Evolutionary conservation across 1,284 basidiomycete genomes (phyloP).

Genomic region (Chondrostereum purpureum): DNA sequence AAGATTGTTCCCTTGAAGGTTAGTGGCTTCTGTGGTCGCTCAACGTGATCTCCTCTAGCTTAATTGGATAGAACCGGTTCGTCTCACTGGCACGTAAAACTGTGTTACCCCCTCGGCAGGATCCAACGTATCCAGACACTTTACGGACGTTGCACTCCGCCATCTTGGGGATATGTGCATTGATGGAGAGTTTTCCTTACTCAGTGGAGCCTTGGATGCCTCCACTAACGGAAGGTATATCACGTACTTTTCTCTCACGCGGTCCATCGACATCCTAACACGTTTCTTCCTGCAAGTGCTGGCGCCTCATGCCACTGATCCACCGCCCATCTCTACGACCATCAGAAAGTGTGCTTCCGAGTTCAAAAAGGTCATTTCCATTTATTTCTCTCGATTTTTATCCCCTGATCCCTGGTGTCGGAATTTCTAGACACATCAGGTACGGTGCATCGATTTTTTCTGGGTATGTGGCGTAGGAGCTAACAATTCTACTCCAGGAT

Average conservation of each 20-base stretch:
- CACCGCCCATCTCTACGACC: constrained; percentile 87
- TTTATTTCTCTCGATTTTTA: constrained; percentile 1
- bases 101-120: constrained; percentile 65
- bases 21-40: constrained; percentile 13
- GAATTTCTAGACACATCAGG: constrained; percentile 58
- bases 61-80: constrained; percentile 65
- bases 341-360: constrained; percentile 86
- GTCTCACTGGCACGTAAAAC: constrained; percentile 55
- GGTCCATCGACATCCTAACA: constrained; percentile 21
- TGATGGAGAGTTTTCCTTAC: constrained; percentile 77
- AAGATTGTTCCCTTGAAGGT: constrained; percentile 86
- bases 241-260: constrained; percentile 5
- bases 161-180: constrained; percentile 83
- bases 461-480: constrained; percentile 9
- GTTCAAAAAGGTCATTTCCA: constrained; percentile 68
- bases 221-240: constrained; percentile 62
- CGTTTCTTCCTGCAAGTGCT: constrained; percentile 49
- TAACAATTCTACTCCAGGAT: constrained; percentile 56
- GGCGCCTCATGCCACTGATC: constrained; percentile 81
- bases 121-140: constrained; percentile 68
- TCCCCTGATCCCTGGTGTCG: constrained; percentile 2
- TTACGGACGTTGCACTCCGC: constrained; percentile 82
- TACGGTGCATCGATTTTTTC: no score
- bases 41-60: constrained; percentile 3
- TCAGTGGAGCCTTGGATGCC: constrained; percentile 76